Conservation (phyloP, 2,329 filamentous ascomycete species). For the Xylaria sp. region DNA sequence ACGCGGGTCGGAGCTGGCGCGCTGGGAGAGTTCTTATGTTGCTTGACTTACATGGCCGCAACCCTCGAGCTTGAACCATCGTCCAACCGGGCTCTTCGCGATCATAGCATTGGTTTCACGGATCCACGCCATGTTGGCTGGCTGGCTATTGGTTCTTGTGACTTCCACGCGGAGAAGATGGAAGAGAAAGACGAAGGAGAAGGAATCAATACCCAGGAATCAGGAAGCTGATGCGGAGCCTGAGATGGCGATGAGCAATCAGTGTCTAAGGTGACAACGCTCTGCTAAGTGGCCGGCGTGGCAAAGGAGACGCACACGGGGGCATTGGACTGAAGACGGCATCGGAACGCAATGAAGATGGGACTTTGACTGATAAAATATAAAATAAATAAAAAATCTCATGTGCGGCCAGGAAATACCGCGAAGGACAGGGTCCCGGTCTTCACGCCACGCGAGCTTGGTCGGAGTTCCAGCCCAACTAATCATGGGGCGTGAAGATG, state of each 20-base stretch:
- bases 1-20: neutral
- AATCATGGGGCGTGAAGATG: conserved; percentile 9
- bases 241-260: too few relatives aligned
- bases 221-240: neutral
- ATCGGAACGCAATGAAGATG: neutral
- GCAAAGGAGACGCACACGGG: neutral
- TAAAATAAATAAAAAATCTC: neutral
- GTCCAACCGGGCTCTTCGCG: conserved; percentile 67
- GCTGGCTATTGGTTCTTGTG: conserved; percentile 5
- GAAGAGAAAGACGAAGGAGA: neutral
- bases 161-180: neutral
- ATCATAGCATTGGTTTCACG: conserved; percentile 58
- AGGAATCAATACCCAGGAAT: neutral
- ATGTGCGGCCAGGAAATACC: conserved; percentile 1
- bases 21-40: too few relatives aligned
- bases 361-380: neutral
- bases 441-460: conserved; percentile 7
- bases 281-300: neutral
- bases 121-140: conserved; percentile 50
- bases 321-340: neutral
- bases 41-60: conserved; percentile 73
- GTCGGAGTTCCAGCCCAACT: neutral
- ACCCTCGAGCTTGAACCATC: conserved; percentile 79
- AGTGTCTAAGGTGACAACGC: too few relatives aligned
- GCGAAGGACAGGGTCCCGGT: neutral